Conservation (phyloP, 345 rosid genomes). For the Linum lewisii region DNA sequence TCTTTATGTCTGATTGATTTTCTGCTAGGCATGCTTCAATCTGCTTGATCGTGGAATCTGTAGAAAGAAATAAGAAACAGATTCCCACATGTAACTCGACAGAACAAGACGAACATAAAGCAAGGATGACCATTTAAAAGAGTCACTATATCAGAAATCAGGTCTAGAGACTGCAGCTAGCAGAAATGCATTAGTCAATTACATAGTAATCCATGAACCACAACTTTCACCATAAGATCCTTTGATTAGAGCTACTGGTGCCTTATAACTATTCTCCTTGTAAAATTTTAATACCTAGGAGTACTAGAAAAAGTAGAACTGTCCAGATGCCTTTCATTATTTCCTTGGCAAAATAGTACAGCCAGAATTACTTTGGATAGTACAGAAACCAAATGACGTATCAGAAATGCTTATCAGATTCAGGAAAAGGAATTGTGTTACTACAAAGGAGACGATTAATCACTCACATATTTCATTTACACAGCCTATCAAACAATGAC, state of each 20-base stretch:
- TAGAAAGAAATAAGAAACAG: constrained; percentile 10
- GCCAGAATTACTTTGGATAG: not conserved
- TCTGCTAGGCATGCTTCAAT: constrained; percentile 36
- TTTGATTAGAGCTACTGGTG: not conserved
- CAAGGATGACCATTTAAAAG: not conserved
- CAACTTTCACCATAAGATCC: not conserved
- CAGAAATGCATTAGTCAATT: not conserved
- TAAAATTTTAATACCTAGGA: too few relatives aligned
- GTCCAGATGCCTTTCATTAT: too few relatives aligned
- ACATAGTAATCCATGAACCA: not conserved
- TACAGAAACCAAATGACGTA: too few relatives aligned
- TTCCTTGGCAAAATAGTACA: not conserved
- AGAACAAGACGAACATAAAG: not conserved
- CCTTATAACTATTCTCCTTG: too few relatives aligned
- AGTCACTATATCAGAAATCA: not conserved
- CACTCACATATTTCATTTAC: too few relatives aligned
- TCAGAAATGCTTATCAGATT: too few relatives aligned
- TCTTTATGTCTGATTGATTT: constrained; percentile 32
- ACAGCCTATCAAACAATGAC: too few relatives aligned
- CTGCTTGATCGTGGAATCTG: constrained; percentile 50
- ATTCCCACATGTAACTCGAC: not conserved
- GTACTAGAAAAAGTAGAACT: too few relatives aligned
- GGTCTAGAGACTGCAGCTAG: not conserved
- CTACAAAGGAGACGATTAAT: too few relatives aligned
- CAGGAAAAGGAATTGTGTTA: too few relatives aligned